phyloP scores from a whole-genome alignment of 1,284 basidiomycete genomes.

The Apiotrichum mycotoxinovorans region DNA sequence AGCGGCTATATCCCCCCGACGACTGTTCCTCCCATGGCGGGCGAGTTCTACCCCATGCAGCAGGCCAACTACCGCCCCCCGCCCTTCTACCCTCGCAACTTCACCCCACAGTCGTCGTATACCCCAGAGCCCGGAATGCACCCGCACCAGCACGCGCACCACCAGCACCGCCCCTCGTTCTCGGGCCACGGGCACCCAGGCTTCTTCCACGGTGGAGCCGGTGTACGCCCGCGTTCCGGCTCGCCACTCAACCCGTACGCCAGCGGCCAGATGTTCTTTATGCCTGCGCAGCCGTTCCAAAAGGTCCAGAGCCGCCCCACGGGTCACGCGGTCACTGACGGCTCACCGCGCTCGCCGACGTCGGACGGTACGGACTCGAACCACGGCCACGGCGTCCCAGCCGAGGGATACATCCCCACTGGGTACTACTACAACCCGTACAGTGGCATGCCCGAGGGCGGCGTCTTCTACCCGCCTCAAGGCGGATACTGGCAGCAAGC shows the following conservation, averaged over 20 bases:
- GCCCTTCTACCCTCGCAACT: constrained; percentile 13
- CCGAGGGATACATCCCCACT: constrained; percentile 11
- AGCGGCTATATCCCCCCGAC: constrained; percentile 14
- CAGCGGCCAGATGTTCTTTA: constrained; percentile 25
- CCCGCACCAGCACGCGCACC: constrained; percentile 13
- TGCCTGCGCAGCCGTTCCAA: constrained; percentile 26
- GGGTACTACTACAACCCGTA: constrained; percentile 31
- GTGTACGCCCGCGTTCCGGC: constrained; percentile 11
- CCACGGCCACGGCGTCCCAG: background rate
- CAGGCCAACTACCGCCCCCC: constrained; percentile 47
- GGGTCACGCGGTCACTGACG: constrained; percentile 1
- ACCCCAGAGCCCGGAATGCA: constrained; percentile 16
- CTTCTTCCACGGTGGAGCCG: constrained; percentile 3
- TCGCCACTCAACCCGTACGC: constrained; percentile 32
- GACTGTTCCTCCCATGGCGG: constrained; percentile 42
- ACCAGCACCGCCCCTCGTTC: constrained; percentile 25
- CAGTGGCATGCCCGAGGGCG: constrained; percentile 11
- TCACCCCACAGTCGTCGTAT: constrained; percentile 14
- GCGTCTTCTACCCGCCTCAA: constrained; percentile 14
- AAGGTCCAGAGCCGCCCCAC: constrained; percentile 31
- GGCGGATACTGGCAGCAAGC: constrained; percentile 15
- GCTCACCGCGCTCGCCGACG: constrained; percentile 8
- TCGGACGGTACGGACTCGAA: constrained; percentile 14
- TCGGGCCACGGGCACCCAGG: constrained; percentile 17
- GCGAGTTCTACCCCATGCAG: constrained; percentile 70